Evolutionary conservation across 2,329 filamentous ascomycete species (phyloP).

Genomic region (Monilinia aucupariae): DNA sequence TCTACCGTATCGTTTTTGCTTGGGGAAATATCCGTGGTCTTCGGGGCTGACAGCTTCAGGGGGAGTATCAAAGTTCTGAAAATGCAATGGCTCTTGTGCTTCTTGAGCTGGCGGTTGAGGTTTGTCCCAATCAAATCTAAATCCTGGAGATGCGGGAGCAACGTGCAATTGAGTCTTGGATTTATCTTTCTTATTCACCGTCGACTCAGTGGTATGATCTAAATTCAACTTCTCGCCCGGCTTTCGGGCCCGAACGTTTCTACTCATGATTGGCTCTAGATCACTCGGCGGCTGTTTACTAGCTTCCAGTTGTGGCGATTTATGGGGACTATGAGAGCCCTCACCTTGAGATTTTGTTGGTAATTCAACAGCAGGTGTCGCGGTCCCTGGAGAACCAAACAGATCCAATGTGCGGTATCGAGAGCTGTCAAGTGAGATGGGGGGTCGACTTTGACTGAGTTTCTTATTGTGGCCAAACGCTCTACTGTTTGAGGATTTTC

Average conservation of each 20-base stretch:
- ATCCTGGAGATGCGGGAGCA: slow-evolving; percentile 8
- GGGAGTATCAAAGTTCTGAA: slow-evolving; percentile 9
- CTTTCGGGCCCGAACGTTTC: slow-evolving; percentile 4
- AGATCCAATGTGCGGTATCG: slow-evolving; percentile 10
- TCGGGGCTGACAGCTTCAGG: neutral
- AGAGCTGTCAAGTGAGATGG: slow-evolving; percentile 10
- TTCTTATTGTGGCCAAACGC: neutral
- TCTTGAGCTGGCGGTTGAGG: neutral
- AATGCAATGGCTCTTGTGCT: slow-evolving; percentile 6
- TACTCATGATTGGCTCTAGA: slow-evolving; percentile 12
- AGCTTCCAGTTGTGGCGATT: neutral
- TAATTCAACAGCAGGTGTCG: neutral
- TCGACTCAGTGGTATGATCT: neutral
- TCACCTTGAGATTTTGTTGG: neutral
- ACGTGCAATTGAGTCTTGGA: neutral
- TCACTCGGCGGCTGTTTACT: neutral
- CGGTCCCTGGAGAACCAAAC: neutral
- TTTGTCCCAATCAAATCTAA: slow-evolving; percentile 12
- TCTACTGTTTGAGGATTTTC: slow-evolving; percentile 2
- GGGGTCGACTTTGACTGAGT: slow-evolving; percentile 7
- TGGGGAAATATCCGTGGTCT: neutral
- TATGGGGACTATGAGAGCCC: neutral
- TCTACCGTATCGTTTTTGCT: neutral
- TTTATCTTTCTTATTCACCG: neutral
- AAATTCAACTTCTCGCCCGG: neutral